phyloP scores from a whole-genome alignment of 345 rosid species.

The Populus deltoides region DNA sequence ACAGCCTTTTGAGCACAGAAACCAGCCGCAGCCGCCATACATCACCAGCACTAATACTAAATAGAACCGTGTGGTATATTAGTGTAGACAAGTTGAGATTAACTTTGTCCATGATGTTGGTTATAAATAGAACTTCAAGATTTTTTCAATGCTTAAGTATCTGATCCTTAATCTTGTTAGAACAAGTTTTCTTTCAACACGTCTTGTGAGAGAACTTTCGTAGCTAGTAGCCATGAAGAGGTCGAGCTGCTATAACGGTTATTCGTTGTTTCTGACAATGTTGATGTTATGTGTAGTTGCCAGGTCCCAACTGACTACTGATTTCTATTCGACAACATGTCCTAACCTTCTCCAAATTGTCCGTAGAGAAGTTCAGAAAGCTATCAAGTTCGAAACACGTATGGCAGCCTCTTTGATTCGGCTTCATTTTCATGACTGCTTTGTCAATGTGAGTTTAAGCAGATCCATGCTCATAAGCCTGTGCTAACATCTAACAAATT shows the following conservation, averaged over 20 bases:
- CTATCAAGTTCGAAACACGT: constrained; percentile 50
- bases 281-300: constrained; percentile 35
- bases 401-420: constrained; percentile 73
- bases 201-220: too few relatives aligned
- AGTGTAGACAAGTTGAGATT: not conserved
- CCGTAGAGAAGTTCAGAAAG: constrained; percentile 39
- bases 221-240: constrained; percentile 24
- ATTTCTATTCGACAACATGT: constrained; percentile 49
- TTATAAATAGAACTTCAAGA: constrained; percentile 24
- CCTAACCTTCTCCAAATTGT: constrained; percentile 46
- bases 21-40: constrained; percentile 35
- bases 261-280: constrained; percentile 17
- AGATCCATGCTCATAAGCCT: too few relatives aligned
- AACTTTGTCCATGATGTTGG: not conserved
- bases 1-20: not conserved
- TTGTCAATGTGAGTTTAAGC: constrained; percentile 50
- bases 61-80: too few relatives aligned
- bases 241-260: constrained; percentile 19
- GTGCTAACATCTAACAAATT: too few relatives aligned
- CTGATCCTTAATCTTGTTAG: not conserved
- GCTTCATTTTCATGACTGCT: constrained; percentile 74
- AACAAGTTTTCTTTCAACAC: too few relatives aligned
- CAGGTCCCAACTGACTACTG: constrained; percentile 44
- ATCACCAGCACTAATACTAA: constrained; percentile 35
- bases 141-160: not conserved